Evolutionary conservation across 352 stramenopile genomes (phyloP).

Genomic region (Phytopythium sindhum): DNA sequence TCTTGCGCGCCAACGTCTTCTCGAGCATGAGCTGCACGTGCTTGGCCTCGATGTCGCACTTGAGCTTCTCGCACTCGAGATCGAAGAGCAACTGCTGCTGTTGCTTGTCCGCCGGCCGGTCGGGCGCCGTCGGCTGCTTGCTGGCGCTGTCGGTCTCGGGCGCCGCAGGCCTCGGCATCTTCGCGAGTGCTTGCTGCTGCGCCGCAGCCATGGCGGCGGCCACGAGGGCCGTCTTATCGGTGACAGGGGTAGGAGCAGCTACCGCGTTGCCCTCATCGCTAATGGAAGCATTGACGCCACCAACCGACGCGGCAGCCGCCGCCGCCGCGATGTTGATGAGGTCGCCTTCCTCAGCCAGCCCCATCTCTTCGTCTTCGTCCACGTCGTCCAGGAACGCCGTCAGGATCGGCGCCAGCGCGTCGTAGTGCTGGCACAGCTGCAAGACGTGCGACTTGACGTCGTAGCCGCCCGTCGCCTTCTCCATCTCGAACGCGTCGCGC

Average conservation of each 20-base stretch:
- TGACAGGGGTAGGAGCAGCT: background rate
- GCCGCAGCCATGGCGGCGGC: constrained; percentile 1
- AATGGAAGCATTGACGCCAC: background rate
- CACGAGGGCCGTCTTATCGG: constrained; percentile 2
- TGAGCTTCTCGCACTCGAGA: constrained; percentile 43
- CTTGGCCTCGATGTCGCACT: constrained; percentile 45
- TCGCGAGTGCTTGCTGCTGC: constrained; percentile 3
- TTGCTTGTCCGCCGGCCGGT: constrained; percentile 24
- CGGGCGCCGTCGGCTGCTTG: background rate
- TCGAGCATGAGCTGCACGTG: constrained; percentile 47
- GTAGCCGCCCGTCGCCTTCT: constrained; percentile 15
- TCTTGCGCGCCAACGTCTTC: constrained; percentile 46
- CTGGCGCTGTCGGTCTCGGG: too few species aligned
- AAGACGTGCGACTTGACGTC: constrained; percentile 30
- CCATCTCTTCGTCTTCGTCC: constrained; percentile 10
- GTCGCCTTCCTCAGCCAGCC: constrained; percentile 6
- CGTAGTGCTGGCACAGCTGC: constrained; percentile 40
- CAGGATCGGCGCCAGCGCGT: constrained; percentile 28
- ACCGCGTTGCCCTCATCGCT: background rate
- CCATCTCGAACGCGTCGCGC: constrained; percentile 24
- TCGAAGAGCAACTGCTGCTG: constrained; percentile 42
- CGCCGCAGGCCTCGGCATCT: background rate
- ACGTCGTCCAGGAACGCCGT: constrained; percentile 23
- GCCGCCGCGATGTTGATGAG: background rate
- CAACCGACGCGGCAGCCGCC: constrained; percentile 1